These are phyloP conservation scores for Ceratocystis albifundus DNA, from an alignment of 2,329 filamentous ascomycete species.

Conservation along the genomic window DNA sequence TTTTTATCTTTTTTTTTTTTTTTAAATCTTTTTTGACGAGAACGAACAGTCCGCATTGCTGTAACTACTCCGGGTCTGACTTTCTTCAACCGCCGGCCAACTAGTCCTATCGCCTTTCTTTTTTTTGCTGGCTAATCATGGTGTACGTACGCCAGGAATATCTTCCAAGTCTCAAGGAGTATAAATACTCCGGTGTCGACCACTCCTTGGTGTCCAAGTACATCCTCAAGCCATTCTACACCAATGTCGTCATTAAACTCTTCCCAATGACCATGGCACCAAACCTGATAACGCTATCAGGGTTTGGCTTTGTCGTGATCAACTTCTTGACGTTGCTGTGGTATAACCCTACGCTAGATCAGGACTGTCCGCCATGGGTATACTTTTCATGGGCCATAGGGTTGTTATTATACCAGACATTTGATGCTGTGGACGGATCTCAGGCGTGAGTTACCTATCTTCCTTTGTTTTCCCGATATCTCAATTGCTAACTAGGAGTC, in stretches of 20 bases:
- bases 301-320: constrained; percentile 76
- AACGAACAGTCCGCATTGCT: too few species aligned
- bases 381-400: constrained; percentile 86
- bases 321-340: constrained; percentile 89
- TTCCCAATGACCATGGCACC: constrained; percentile 95
- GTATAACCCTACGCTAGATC: constrained; percentile 90
- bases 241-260: constrained; percentile 79
- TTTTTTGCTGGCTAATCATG: constrained; percentile 42
- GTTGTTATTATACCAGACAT: constrained; percentile 92
- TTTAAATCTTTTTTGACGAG: too few species aligned
- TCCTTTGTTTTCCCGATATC: neutral
- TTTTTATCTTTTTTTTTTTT: too few species aligned
- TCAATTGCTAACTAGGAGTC: constrained; percentile 11
- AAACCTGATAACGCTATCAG: constrained; percentile 76
- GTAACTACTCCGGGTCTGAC: too few species aligned
- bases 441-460: constrained; percentile 59
- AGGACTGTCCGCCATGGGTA: constrained; percentile 89
- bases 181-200: constrained; percentile 91
- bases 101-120: too few species aligned
- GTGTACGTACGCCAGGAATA: constrained; percentile 90
- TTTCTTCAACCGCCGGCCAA: too few species aligned
- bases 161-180: constrained; percentile 77
- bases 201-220: constrained; percentile 83
- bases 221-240: constrained; percentile 96
- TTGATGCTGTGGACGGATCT: constrained; percentile 89